phyloP scores from a whole-genome alignment of 495 filamentous ascomycete genomes.

The Lepraria neglecta region DNA sequence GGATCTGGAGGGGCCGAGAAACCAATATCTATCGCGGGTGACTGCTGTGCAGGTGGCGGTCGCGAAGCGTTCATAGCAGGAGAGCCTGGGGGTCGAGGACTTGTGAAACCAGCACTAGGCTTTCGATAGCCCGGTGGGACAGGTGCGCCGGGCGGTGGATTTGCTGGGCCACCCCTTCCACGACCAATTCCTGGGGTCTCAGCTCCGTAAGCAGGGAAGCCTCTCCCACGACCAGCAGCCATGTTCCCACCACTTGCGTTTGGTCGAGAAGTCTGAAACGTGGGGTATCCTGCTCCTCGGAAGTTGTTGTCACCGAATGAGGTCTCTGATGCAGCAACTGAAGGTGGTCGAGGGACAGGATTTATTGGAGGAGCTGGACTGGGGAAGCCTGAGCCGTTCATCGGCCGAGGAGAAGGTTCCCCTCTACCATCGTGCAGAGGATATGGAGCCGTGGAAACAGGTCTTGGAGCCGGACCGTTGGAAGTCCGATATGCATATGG shows the following conservation, averaged over 20 bases:
- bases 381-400: constrained; percentile 28
- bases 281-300: constrained; percentile 25
- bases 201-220: constrained; percentile 11
- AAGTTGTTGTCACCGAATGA: constrained; percentile 27
- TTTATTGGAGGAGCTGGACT: constrained; percentile 63
- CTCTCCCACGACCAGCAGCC: constrained; percentile 24
- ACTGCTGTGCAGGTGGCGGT: constrained; percentile 24
- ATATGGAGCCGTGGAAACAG: constrained; percentile 44
- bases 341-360: constrained; percentile 45
- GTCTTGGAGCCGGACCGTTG: constrained; percentile 43
- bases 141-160: constrained; percentile 35
- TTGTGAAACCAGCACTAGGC: constrained; percentile 33
- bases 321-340: constrained; percentile 28
- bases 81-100: constrained; percentile 15
- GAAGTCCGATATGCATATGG: constrained; percentile 53
- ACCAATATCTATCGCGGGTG: constrained; percentile 47
- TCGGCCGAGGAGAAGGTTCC: constrained; percentile 22
- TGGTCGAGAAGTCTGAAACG: constrained; percentile 14
- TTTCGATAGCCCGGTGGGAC: constrained; percentile 40
- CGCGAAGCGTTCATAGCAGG: constrained; percentile 10
- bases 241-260: constrained; percentile 21
- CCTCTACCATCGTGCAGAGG: constrained; percentile 43
- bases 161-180: constrained; percentile 18
- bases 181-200: constrained; percentile 26
- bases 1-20: constrained; percentile 48